Conservation (phyloP, 2,329 filamentous ascomycete species). For the Epichloe typhina region DNA sequence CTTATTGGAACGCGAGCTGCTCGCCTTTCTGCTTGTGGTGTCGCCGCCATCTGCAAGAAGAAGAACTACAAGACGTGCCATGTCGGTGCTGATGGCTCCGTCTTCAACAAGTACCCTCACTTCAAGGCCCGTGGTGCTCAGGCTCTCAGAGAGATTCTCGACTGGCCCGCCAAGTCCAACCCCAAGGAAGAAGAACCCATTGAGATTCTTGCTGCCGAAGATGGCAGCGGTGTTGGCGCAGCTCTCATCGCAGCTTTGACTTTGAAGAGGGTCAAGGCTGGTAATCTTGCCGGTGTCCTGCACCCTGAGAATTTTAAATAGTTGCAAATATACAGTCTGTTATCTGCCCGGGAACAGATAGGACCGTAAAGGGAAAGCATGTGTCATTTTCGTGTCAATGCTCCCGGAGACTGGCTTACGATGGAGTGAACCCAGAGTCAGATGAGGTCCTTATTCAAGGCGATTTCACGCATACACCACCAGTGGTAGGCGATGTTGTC, state of each 20-base stretch:
- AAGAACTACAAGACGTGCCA: conserved; percentile 81
- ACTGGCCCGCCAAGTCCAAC: conserved; percentile 64
- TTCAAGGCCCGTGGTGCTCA: conserved; percentile 88
- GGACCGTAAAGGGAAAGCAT: background rate
- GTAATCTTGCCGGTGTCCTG: conserved; percentile 50
- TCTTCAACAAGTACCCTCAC: conserved; percentile 98
- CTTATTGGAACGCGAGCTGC: conserved; percentile 91
- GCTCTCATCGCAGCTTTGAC: conserved; percentile 76
- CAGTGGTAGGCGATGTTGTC: background rate
- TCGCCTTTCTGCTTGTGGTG: conserved; percentile 83
- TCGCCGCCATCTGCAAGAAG: conserved; percentile 94
- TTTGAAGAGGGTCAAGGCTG: conserved; percentile 48
- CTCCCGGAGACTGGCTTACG: background rate
- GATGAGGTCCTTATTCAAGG: background rate
- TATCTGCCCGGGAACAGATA: background rate
- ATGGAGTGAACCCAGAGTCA: background rate
- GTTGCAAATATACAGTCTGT: background rate
- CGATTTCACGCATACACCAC: background rate
- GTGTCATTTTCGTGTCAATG: background rate
- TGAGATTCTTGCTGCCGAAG: conserved; percentile 79
- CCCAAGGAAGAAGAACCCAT: conserved; percentile 72
- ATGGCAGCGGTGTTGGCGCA: conserved; percentile 93
- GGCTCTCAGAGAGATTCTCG: conserved; percentile 86
- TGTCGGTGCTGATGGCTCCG: conserved; percentile 90
- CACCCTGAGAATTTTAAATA: conserved; percentile 48